Percentiles rank a stretch among this genome's conserved stretches.
phyloP scores from a whole-genome alignment of 208 protist species.

The Leishmania mexicana region DNA sequence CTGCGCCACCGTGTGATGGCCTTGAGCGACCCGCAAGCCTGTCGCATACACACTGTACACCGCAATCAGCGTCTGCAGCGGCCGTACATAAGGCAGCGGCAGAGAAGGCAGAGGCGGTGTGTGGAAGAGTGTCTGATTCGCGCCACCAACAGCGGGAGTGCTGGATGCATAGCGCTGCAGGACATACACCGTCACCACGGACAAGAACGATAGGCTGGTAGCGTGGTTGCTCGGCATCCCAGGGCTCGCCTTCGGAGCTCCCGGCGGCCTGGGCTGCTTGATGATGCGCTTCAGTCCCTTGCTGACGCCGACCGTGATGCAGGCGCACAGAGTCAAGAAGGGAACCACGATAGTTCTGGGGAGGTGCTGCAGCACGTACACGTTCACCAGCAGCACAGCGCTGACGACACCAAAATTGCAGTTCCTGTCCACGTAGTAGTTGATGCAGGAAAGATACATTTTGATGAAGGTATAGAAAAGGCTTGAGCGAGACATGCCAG shows the following conservation, averaged over 20 bases:
- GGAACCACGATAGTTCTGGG: conserved; percentile 42
- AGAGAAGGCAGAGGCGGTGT: conserved; percentile 9
- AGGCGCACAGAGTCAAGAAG: conserved; percentile 40
- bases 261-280: conserved; percentile 49
- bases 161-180: conserved; percentile 18
- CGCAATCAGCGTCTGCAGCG: conserved; percentile 28
- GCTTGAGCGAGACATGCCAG: neutral
- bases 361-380: conserved; percentile 32
- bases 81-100: neutral
- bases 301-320: conserved; percentile 41
- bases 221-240: conserved; percentile 81
- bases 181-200: conserved; percentile 26
- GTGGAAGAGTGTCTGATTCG: neutral
- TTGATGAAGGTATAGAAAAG: neutral
- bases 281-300: conserved; percentile 54
- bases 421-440: conserved; percentile 40
- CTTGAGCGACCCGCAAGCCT: conserved; percentile 36
- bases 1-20: conserved; percentile 58
- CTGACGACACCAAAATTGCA: conserved; percentile 41
- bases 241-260: conserved; percentile 50
- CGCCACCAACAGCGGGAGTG: neutral
- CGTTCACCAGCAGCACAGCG: conserved; percentile 40
- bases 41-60: conserved; percentile 46
- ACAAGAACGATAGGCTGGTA: conserved; percentile 49
- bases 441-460: conserved; percentile 16